Conservation (phyloP, 2,329 filamentous ascomycete genomes). For the Fusarium sp. region DNA sequence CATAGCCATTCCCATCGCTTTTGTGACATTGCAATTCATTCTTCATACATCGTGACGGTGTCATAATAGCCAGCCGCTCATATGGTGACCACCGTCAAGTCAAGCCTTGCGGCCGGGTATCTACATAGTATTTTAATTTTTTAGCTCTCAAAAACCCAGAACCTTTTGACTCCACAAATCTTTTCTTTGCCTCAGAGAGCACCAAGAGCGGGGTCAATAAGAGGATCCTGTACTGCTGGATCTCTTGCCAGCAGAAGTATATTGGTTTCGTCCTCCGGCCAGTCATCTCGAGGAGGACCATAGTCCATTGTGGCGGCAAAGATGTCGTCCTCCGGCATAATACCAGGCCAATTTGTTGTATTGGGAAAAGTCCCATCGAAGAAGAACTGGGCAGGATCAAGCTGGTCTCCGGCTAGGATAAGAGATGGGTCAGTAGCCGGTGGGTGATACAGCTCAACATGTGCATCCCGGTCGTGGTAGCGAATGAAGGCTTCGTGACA, state of each 20-base stretch:
- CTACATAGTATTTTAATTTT: conserved; percentile 29
- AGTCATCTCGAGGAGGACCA: conserved; percentile 49
- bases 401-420: conserved; percentile 36
- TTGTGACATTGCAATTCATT: conserved; percentile 13
- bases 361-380: conserved; percentile 33
- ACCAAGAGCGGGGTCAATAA: conserved; percentile 48
- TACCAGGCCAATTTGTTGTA: conserved; percentile 37
- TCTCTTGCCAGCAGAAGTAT: conserved; percentile 52
- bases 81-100: neutral
- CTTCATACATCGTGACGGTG: conserved; percentile 22
- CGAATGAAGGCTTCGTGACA: conserved; percentile 60
- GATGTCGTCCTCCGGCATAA: conserved; percentile 43
- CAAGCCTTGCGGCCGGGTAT: conserved; percentile 36
- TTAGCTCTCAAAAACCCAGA: conserved; percentile 4
- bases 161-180: neutral
- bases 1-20: neutral
- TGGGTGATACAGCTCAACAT: conserved; percentile 50
- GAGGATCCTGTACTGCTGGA: conserved; percentile 33
- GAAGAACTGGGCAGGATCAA: conserved; percentile 26
- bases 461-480: conserved; percentile 59
- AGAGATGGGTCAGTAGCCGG: conserved; percentile 32
- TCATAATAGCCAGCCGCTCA: neutral
- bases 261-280: conserved; percentile 56
- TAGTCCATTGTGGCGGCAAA: conserved; percentile 49
- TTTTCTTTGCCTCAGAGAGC: conserved; percentile 4